Evolutionary conservation across 768 basidiomycete species (phyloP).

Genomic region (Erythrobasidium yunnanense): DNA sequence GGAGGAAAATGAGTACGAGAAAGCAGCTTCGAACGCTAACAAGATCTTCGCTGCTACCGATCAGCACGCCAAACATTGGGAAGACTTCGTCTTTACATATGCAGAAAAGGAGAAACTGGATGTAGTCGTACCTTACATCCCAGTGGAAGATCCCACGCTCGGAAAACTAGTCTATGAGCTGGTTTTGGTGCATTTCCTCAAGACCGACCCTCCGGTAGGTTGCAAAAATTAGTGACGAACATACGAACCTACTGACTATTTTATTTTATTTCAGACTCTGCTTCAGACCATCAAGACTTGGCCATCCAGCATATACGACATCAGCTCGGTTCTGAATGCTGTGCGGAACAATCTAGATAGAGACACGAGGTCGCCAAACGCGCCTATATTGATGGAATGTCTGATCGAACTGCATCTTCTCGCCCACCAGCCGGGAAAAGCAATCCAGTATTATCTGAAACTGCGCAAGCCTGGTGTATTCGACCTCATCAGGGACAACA

Average conservation of each 20-base stretch:
- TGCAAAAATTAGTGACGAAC: not conserved
- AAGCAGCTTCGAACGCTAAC: conserved; percentile 70
- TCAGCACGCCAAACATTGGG: conserved; percentile 73
- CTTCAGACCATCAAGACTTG: conserved; percentile 70
- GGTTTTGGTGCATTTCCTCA: conserved; percentile 76
- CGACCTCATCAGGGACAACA: conserved; percentile 82
- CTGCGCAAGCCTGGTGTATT: conserved; percentile 81
- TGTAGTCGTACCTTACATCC: conserved; percentile 82
- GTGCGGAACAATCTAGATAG: conserved; percentile 67
- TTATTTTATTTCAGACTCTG: conserved; percentile 50
- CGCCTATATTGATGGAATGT: conserved; percentile 76
- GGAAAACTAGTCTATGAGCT: conserved; percentile 84
- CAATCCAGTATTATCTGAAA: conserved; percentile 76
- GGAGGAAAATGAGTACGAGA: conserved; percentile 57
- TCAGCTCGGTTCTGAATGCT: conserved; percentile 74
- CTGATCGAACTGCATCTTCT: conserved; percentile 72
- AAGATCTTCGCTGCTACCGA: conserved; percentile 60
- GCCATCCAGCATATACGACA: conserved; percentile 84
- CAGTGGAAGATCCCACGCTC: conserved; percentile 68
- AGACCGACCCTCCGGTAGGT: conserved; percentile 60
- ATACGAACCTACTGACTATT: not conserved
- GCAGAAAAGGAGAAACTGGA: conserved; percentile 68
- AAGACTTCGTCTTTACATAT: conserved; percentile 86
- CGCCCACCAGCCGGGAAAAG: conserved; percentile 88
- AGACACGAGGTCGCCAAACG: conserved; percentile 42